Conservation (phyloP, 2,329 filamentous ascomycete genomes). For the Sarocladium strictum region DNA sequence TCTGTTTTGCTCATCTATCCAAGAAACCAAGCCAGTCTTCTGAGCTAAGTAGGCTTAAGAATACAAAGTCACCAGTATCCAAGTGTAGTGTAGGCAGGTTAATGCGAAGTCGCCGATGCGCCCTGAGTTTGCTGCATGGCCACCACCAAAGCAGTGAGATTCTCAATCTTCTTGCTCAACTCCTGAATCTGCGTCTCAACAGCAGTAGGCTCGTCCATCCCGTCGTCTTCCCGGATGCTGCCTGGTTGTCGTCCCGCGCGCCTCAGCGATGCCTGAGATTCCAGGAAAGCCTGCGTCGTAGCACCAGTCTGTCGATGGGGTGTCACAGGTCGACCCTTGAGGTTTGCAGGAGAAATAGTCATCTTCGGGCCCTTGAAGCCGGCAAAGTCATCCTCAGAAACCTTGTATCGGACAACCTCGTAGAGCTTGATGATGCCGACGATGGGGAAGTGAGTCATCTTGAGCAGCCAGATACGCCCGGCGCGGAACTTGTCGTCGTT, state of each 20-base stretch:
- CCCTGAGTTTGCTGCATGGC: constrained; percentile 36
- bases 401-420: constrained; percentile 44
- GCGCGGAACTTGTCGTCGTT: constrained; percentile 57
- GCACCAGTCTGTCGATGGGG: neutral
- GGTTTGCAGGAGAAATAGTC: constrained; percentile 10
- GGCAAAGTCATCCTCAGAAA: constrained; percentile 36
- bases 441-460: constrained; percentile 59
- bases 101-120: neutral
- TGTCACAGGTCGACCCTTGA: neutral
- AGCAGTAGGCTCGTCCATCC: constrained; percentile 31
- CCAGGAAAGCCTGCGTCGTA: neutral
- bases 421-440: constrained; percentile 65
- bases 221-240: constrained; percentile 23
- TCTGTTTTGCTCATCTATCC: too few species aligned
- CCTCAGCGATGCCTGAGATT: neutral
- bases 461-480: constrained; percentile 55
- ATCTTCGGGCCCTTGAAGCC: constrained; percentile 41
- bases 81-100: neutral
- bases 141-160: constrained; percentile 46
- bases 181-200: constrained; percentile 49
- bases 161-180: constrained; percentile 52
- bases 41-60: constrained; percentile 14
- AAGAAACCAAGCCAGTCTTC: too few species aligned
- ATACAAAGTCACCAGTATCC: neutral
- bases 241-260: neutral